Evolutionary conservation across 805 yeast species (phyloP).

Genomic region (Suhomyces faveliae): DNA sequence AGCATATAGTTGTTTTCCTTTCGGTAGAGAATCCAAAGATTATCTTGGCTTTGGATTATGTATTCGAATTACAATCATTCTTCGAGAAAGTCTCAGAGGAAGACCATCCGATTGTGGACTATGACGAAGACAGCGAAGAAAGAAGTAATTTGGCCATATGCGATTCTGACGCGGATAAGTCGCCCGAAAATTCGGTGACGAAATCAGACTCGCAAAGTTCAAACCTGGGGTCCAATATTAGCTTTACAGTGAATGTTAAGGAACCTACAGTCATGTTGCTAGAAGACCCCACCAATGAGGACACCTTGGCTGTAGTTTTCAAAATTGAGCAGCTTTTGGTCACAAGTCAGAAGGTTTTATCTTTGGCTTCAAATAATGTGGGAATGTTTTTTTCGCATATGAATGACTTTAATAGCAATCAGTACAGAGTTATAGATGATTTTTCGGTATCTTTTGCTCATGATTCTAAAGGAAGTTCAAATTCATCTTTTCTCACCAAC

Average conservation of each 20-base stretch:
- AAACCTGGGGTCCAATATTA: slow-evolving; percentile 25
- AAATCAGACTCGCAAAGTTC: neutral
- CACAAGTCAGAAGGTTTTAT: slow-evolving; percentile 63
- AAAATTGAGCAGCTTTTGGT: slow-evolving; percentile 76
- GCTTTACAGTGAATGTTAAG: slow-evolving; percentile 64
- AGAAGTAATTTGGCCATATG: neutral
- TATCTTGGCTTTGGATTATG: slow-evolving; percentile 81
- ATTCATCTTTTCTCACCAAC: slow-evolving; percentile 56
- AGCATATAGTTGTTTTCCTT: slow-evolving; percentile 48
- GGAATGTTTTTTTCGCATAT: slow-evolving; percentile 85
- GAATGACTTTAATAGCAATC: slow-evolving; percentile 59
- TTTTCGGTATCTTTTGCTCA: slow-evolving; percentile 75
- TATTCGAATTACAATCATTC: slow-evolving; percentile 72
- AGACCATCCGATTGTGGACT: slow-evolving; percentile 13
- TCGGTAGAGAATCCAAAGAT: slow-evolving; percentile 79
- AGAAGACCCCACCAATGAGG: slow-evolving; percentile 68
- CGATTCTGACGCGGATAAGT: neutral
- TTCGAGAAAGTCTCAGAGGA: slow-evolving; percentile 47
- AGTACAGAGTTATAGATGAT: slow-evolving; percentile 80
- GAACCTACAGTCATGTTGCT: slow-evolving; percentile 76
- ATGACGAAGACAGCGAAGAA: slow-evolving; percentile 15
- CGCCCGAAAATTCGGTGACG: neutral
- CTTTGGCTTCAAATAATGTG: slow-evolving; percentile 70
- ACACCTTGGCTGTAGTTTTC: slow-evolving; percentile 87
- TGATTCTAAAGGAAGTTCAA: slow-evolving; percentile 67